Evolutionary conservation across 2,329 filamentous ascomycete species (phyloP), one percentile per base, ranked within the genome.

Genomic region (Geoglossum cookeanum): DNA sequence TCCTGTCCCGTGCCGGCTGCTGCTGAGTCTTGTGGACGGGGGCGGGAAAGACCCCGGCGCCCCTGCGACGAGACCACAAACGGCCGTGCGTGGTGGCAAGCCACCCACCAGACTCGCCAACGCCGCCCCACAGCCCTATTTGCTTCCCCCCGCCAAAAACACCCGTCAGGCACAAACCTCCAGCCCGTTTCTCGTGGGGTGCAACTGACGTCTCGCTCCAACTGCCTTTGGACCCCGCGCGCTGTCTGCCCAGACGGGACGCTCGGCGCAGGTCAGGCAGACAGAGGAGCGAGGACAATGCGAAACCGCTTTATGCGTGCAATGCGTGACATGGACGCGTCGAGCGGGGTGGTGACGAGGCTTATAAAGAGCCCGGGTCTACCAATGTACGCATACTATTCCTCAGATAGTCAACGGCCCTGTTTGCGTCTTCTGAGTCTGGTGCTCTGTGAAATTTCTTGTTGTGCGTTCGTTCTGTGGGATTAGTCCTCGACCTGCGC

Each of bases 251-350:
- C 13, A 13, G 9, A 22, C 22, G 47, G 11, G 47, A 49, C 44
- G 11, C 35, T 7, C 7, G 30, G 27, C 15, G 49, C 49, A 9
- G 22, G 22, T 37, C 32, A 37, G 30, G 13, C 30, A 37, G 22
- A 13, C 9, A 2, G 32, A n/a, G 33, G 30, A 15, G 49, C 30
- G 13, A 15, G 56, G 27, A 39, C 7, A 22, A 54, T 39, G 32
- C 30, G 56, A 39, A 42, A 39, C 30, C 56, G 49, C 45, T 54
- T 32, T 37, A 54, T 45, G 56, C 56, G 56, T 57, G 44, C n/a
- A 27, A 32, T 30, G 48, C 17, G 17, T 45, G 33, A 13, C 17
- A 22, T 30, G 48, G 44, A 54, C 44, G 27, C 9, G 7, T 39
- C 15, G 47, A 17, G 3, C 9, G 29, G 56, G 8, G 32, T 54